Base-by-base conservation (phyloP, 305 asterid species). In the Solanum hybrid region DNA sequence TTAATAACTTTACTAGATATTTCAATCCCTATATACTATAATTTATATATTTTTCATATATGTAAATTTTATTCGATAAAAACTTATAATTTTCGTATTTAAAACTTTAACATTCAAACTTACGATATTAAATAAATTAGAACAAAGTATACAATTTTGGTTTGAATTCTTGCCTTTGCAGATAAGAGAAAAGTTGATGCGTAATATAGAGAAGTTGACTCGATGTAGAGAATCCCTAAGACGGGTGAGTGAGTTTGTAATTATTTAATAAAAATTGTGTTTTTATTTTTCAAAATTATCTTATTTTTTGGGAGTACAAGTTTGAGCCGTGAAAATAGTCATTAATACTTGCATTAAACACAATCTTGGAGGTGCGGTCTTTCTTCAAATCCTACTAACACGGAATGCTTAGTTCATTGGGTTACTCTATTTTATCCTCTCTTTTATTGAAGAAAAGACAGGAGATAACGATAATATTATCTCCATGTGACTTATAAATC, bases 171-270 rank as follows among this genome's bases (percentile, higher is more conserved):
- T 79, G 73, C 72, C 86, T 80, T 86, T 89, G 94, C 94, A 94
- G 98, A 38, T 90, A 2, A 91, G 86, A 66, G 92, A 93, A 36
- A 88, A 93, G 24, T 91, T 78, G 78, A 31, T 87, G 86, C 79
- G 86, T 45, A 88, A 22, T 38, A 84, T 94, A 17, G 90, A 88
- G 40, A 91, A 37, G 32, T 90, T 93, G 51, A 90, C 91, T 17
- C 89, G 71, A 79, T n/a, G 82, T 42, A 90, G 84, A 72, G 91
- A 88, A 60, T 26, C 85, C 79, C 91, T 92, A 8, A 24, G 37
- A 89, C 76, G 92, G 95, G 98, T 94, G 40, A 93, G 89, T 73
- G n/a, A 73, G 10, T 92, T 42, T 27, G 89, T 86, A 56, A 37
- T 76, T 89, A 85, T 10, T 36, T 66, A 73, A 81, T 91, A 80